phyloP scores from a whole-genome alignment of 2,329 filamentous ascomycete species.

The Scedosporium dehoogii region DNA sequence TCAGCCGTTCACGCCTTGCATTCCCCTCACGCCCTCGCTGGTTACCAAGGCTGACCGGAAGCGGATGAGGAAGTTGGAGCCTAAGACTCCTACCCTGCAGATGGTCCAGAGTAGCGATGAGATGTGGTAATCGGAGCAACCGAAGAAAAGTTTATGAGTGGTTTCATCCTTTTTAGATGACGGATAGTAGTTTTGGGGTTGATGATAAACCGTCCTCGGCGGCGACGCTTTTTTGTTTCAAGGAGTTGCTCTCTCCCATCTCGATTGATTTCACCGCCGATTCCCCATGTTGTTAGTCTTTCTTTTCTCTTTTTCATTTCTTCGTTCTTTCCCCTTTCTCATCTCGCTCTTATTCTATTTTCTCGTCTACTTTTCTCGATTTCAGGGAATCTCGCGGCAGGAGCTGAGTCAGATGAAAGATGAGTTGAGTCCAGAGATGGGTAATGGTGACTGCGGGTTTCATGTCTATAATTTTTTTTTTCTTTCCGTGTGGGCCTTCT shows the following conservation, averaged over 20 bases:
- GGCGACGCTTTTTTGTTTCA: too few relatives aligned
- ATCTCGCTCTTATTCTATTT: background rate
- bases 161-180: background rate
- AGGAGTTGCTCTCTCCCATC: background rate
- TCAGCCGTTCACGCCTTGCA: constrained; percentile 65
- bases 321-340: constrained; percentile 3
- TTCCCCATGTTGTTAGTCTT: background rate
- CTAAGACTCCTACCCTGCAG: constrained; percentile 51
- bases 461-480: constrained; percentile 17
- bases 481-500: constrained; percentile 8
- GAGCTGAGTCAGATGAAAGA: background rate
- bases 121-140: constrained; percentile 42
- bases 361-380: background rate
- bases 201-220: too few relatives aligned
- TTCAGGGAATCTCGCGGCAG: background rate
- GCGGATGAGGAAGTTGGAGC: constrained; percentile 53
- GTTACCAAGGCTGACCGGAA: constrained; percentile 63
- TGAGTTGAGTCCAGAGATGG: background rate
- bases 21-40: constrained; percentile 67
- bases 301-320: constrained; percentile 7
- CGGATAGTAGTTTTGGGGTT: too few relatives aligned
- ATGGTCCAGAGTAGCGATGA: constrained; percentile 55
- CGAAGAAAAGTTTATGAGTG: background rate
- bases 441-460: constrained; percentile 3
- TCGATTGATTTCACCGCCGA: background rate